These are phyloP conservation scores for Melampsora larici-populina DNA, from an alignment of 1,284 basidiomycete genomes.

Conservation along the genomic window DNA sequence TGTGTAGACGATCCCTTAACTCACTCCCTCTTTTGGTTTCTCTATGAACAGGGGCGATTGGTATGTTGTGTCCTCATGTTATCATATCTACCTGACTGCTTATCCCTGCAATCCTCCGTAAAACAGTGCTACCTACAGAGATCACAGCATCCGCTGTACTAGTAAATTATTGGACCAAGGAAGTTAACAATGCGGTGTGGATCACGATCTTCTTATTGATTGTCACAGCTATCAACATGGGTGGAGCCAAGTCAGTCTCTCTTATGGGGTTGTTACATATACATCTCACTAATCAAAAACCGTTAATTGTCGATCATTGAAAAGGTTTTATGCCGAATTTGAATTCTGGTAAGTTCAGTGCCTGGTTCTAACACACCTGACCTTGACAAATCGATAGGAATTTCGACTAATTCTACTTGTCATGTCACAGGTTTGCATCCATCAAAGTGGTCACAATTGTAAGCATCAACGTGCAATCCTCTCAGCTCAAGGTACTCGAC, in stretches of 20 bases:
- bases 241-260: slow-evolving; percentile 51
- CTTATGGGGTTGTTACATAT: slow-evolving; percentile 29
- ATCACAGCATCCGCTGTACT: slow-evolving; percentile 55
- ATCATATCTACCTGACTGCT: not conserved
- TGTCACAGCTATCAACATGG: slow-evolving; percentile 57
- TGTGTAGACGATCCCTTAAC: not conserved
- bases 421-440: slow-evolving; percentile 59
- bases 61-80: not conserved
- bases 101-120: slow-evolving; percentile 47
- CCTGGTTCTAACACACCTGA: no score
- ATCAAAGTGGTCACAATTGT: slow-evolving; percentile 73
- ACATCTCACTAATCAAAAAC: not conserved
- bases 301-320: not conserved
- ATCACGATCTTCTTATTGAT: slow-evolving; percentile 55
- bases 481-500: not conserved
- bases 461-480: not conserved
- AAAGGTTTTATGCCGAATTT: slow-evolving; percentile 41
- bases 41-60: slow-evolving; percentile 1
- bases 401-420: not conserved
- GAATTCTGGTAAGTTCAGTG: slow-evolving; percentile 23
- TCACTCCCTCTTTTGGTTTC: not conserved
- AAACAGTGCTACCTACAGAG: slow-evolving; percentile 55
- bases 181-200: slow-evolving; percentile 55
- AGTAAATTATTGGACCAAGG: slow-evolving; percentile 55
- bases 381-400: not conserved